Conservation (phyloP, 805 yeast species). For the Spencermartinsiella europaea region DNA sequence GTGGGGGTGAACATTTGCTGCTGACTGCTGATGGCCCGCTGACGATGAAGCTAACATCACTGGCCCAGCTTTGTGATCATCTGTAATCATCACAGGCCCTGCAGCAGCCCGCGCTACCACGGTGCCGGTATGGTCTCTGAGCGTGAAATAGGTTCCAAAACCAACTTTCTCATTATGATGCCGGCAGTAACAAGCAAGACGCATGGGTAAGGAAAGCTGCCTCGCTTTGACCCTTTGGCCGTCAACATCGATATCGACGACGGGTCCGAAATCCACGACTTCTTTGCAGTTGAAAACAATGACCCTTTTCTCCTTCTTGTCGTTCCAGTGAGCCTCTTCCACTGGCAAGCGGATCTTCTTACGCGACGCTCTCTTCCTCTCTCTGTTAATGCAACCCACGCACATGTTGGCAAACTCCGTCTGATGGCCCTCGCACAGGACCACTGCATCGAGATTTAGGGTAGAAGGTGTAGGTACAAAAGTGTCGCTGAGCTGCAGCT, state of each 20-base stretch:
- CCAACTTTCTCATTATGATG: constrained; percentile 91
- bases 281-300: constrained; percentile 90
- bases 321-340: constrained; percentile 77
- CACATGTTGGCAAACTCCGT: constrained; percentile 68
- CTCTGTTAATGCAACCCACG: constrained; percentile 83
- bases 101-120: constrained; percentile 71
- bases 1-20: neutral
- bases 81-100: constrained; percentile 83
- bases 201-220: constrained; percentile 40
- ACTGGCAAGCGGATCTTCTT: constrained; percentile 72
- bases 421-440: constrained; percentile 49
- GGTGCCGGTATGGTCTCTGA: constrained; percentile 55
- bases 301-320: constrained; percentile 69
- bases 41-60: constrained; percentile 4
- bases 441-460: constrained; percentile 64
- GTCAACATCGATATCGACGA: constrained; percentile 24
- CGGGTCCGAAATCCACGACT: constrained; percentile 53
- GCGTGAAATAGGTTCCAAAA: constrained; percentile 49
- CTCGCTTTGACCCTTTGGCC: constrained; percentile 28
- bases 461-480: constrained; percentile 25
- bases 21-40: neutral
- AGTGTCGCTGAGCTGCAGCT: constrained; percentile 53
- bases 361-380: constrained; percentile 88
- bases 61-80: constrained; percentile 65
- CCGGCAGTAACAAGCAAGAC: constrained; percentile 73